Conservation (phyloP, 306 rosid genomes). For the Arachis stenosperma region DNA sequence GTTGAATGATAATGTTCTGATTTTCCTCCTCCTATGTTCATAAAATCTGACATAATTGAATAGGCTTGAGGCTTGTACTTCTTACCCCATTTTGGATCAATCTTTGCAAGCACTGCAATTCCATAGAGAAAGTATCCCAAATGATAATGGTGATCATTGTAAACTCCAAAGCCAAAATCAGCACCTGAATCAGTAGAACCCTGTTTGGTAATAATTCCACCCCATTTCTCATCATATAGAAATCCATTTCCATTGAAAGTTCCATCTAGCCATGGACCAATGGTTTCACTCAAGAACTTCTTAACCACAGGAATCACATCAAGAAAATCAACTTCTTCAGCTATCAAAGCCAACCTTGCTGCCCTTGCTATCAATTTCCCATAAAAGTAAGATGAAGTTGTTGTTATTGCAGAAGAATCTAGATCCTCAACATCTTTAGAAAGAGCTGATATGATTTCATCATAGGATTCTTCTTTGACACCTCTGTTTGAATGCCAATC, state of each 20-base stretch:
- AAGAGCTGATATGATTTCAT: slow-evolving; percentile 56
- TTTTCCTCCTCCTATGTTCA: slow-evolving; percentile 43
- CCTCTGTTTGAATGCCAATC: slow-evolving; percentile 22
- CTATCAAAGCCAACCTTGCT: slow-evolving; percentile 72
- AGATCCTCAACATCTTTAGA: slow-evolving; percentile 54
- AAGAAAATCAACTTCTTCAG: slow-evolving; percentile 58
- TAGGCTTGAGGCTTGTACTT: slow-evolving; percentile 52
- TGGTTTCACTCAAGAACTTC: slow-evolving; percentile 54
- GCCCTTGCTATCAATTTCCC: slow-evolving; percentile 50
- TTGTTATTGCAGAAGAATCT: slow-evolving; percentile 40
- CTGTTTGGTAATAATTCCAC: slow-evolving; percentile 64
- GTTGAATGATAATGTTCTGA: too few species aligned
- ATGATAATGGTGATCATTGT: slow-evolving; percentile 69
- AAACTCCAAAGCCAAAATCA: slow-evolving; percentile 70
- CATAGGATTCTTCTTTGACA: slow-evolving; percentile 39
- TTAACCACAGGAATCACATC: slow-evolving; percentile 53
- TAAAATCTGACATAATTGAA: slow-evolving; percentile 51
- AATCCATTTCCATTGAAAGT: slow-evolving; percentile 49
- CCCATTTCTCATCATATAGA: slow-evolving; percentile 52
- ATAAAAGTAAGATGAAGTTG: slow-evolving; percentile 40
- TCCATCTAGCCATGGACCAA: slow-evolving; percentile 72
- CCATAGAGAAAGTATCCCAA: slow-evolving; percentile 42
- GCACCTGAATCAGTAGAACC: slow-evolving; percentile 52
- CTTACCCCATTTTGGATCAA: slow-evolving; percentile 67
- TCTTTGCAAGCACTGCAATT: slow-evolving; percentile 62